Evolutionary conservation across 768 basidiomycete species (phyloP).

Genomic region (Phaeotremella skinneri): DNA sequence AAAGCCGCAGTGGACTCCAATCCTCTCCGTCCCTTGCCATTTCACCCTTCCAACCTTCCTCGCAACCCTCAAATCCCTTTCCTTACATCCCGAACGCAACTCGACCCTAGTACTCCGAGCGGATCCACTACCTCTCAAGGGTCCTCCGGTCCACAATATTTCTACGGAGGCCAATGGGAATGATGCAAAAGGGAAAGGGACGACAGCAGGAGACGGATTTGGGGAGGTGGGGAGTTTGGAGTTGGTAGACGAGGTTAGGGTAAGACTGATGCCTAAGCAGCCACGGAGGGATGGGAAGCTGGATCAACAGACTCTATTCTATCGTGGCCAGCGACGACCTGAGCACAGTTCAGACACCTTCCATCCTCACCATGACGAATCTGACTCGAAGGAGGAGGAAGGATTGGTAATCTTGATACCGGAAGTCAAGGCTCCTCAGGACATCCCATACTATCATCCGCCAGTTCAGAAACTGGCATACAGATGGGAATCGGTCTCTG

Average conservation of each 20-base stretch:
- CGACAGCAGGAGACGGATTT: neutral
- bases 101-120: slow-evolving; percentile 85
- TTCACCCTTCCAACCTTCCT: slow-evolving; percentile 58
- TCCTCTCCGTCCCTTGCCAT: slow-evolving; percentile 19
- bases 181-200: neutral
- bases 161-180: neutral
- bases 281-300: slow-evolving; percentile 71
- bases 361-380: neutral
- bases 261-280: slow-evolving; percentile 71
- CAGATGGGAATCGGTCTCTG: slow-evolving; percentile 55
- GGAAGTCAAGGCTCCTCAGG: slow-evolving; percentile 51
- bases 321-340: slow-evolving; percentile 52
- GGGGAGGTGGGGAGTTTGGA: slow-evolving; percentile 29
- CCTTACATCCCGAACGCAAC: slow-evolving; percentile 89
- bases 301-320: slow-evolving; percentile 77
- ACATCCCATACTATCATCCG: slow-evolving; percentile 87
- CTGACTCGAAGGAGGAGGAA: slow-evolving; percentile 40
- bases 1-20: slow-evolving; percentile 9
- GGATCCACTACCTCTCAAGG: slow-evolving; percentile 56
- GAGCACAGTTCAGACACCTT: slow-evolving; percentile 4
- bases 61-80: slow-evolving; percentile 65
- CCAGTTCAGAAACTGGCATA: slow-evolving; percentile 75
- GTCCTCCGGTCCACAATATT: neutral
- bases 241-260: slow-evolving; percentile 60
- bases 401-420: slow-evolving; percentile 52